Evolutionary conservation across 2,329 filamentous ascomycete genomes (phyloP), one percentile per base, ranked within the genome.

Genomic region (Fusarium avenaceum): DNA sequence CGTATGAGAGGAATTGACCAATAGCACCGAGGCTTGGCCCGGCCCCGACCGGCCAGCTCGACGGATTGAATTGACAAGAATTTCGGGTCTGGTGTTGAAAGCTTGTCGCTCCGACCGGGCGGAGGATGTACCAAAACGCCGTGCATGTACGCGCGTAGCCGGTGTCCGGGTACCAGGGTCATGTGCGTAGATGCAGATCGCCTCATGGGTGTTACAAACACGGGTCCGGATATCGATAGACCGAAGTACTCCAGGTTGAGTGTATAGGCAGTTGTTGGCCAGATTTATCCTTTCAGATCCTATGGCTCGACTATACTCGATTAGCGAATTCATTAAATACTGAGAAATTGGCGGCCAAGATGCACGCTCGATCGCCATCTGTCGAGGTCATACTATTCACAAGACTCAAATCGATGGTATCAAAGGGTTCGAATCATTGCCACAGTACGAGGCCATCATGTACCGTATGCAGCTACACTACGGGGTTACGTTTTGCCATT

Each of bases 1-100:
- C 3, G 28, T 6, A 11, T 42, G 57, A 47, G 49, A 26, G 51
- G 43, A 32, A 55, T 30, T 55, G 48, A 32, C 70, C 70, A 67
- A 67, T 67, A 40, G 46, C 20, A 56, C 32, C 30, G 20, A 19
- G 61, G 40, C 67, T 54, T 57, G 46, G 67, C 64, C 49, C 67
- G 49, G 57, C 48, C 32, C 57, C 26, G 39, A 32, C 57, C 64
- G 46, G 47, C 45, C 66, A 67, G 33, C 28, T 53, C 30, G 39
- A 54, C 28, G 43, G 62, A 28, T 33, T 49, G 46, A 52, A 51
- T 52, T 49, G 48, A 59, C 58, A 49, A 50, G 46, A 43, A 33
- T n/a, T 30, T 43, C 40, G 47, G 60, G 22, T 44, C 28, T 47
- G 57, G 33, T 30, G 28, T 30, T 13, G 28, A 30, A 30, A 30